phyloP scores from a whole-genome alignment of 164 flowering plant species.

The Chimonanthus praecox region DNA sequence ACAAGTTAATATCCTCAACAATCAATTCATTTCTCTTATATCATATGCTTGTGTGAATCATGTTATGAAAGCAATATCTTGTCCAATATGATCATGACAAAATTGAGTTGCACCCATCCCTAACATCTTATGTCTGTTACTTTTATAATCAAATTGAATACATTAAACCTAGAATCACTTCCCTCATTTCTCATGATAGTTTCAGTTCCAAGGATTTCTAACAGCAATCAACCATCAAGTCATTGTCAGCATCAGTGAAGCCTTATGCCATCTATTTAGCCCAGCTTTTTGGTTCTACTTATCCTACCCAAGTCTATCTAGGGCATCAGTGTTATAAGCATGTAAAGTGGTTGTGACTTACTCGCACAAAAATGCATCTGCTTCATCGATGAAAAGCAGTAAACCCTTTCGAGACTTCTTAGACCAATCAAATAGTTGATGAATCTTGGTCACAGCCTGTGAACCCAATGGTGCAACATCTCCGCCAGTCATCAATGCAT shows the following conservation, averaged over 20 bases:
- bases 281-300: background rate
- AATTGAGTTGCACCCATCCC: too few species aligned
- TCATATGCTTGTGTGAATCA: too few species aligned
- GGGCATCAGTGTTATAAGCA: background rate
- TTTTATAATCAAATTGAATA: too few species aligned
- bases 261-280: background rate
- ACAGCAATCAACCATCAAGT: too few species aligned
- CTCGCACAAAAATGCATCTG: slow-evolving; percentile 99
- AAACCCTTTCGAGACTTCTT: slow-evolving; percentile 83
- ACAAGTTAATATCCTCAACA: too few species aligned
- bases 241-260: background rate
- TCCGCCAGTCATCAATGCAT: slow-evolving; percentile 99
- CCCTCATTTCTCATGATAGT: too few species aligned
- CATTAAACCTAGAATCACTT: too few species aligned
- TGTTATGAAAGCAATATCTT: too few species aligned
- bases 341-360: slow-evolving; percentile 34
- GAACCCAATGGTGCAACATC: slow-evolving; percentile 97
- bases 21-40: too few species aligned
- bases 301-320: background rate
- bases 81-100: too few species aligned
- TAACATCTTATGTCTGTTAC: too few species aligned
- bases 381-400: slow-evolving; percentile 95
- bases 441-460: slow-evolving; percentile 97
- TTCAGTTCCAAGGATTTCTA: too few species aligned
- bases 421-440: slow-evolving; percentile 93